Evolutionary conservation across 1,284 basidiomycete genomes (phyloP), one percentile per base, ranked within the genome.

Genomic region (Ustilago crameri): DNA sequence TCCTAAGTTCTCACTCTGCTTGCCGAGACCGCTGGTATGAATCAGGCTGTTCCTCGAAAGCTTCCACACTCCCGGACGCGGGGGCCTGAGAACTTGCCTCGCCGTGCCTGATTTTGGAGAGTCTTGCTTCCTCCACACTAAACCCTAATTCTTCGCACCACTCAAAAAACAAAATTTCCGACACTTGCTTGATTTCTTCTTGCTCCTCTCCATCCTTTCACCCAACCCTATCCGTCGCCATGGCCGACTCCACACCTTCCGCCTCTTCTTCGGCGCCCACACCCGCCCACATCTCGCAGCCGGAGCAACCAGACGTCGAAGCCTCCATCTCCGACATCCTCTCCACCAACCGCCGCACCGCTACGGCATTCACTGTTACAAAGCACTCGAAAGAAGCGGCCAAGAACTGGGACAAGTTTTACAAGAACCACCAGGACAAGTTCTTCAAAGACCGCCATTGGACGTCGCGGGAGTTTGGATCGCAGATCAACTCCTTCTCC

Each of bases 361-460:
- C 81, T 0, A 52, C 69, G 18, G 22, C 48, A 2, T 79, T 79
- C 26, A 60, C 68, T 44, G 67, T 82, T 26, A 50, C 70, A 18
- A 82, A 83, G 54, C 75, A 71, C 37, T 67, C 77, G 27, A 49
- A 60, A 23, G 74, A 77, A n/a, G 80, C 82, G 2, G 69, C 67
- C 9, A 65, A 57, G 32, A 72, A 82, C 38, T 84, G 84, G 84
- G 76, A 84, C 66, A 64, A 76, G 35, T 84, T 84, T 53, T 84
- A 84, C 72, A 83, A 83, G 50, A 62, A 62, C 26, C 77, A 81
- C 46, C 64, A 70, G 44, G 77, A 75, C 49, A 66, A 63, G 15
- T 85, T 85, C 56, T 85, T 84, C 76, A 84, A 84, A 52, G 78
- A 84, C 40, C 74, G 84, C 3, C 81, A 84, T 51, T 85, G 84